These are phyloP conservation scores for Penicillium rolfsii DNA, from an alignment of 2,329 filamentous ascomycete species.

Conservation along the genomic window DNA sequence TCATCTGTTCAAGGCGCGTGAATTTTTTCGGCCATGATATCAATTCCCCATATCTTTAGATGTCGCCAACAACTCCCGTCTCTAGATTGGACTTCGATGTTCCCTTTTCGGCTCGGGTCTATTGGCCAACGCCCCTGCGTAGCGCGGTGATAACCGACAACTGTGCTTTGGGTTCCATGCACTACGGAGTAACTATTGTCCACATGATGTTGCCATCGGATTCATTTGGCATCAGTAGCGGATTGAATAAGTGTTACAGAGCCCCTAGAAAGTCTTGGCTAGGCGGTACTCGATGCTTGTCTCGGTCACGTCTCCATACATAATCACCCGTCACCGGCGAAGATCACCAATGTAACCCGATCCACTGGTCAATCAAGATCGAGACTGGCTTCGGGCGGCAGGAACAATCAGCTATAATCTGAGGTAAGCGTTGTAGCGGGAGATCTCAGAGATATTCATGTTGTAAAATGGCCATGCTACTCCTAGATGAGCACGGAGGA, in stretches of 20 bases:
- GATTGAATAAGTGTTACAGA: neutral
- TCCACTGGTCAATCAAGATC: neutral
- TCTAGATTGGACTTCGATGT: neutral
- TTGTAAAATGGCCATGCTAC: neutral
- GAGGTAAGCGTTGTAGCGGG: no score
- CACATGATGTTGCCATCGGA: neutral
- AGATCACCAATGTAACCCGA: neutral
- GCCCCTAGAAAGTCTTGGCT: slow-evolving; percentile 1
- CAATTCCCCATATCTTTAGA: neutral
- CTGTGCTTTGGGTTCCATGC: neutral
- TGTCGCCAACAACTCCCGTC: neutral
- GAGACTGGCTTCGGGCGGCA: neutral
- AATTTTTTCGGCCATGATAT: neutral
- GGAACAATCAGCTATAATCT: no score
- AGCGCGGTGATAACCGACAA: slow-evolving; percentile 5
- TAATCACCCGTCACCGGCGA: neutral
- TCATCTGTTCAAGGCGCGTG: neutral
- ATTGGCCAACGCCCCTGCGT: slow-evolving; percentile 6
- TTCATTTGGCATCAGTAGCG: neutral
- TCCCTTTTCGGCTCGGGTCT: neutral
- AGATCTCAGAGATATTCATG: neutral
- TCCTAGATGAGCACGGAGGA: neutral
- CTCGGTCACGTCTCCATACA: neutral
- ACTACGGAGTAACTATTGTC: neutral
- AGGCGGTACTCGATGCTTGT: neutral